These are phyloP conservation scores for Juncus inflexus DNA, from an alignment of 176 grass and related monocot species.

Conservation along the genomic window DNA sequence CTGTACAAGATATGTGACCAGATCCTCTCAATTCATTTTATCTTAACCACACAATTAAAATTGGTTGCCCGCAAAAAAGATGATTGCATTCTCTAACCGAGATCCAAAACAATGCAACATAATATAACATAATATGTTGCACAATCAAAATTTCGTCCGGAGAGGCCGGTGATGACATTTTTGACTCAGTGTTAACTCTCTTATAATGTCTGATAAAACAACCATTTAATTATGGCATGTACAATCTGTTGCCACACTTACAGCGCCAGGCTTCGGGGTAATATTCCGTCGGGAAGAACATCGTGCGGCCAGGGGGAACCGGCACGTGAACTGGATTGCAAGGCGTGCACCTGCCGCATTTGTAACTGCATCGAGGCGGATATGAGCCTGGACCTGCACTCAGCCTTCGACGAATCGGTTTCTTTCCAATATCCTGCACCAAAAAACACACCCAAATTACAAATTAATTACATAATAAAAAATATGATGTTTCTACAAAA, in stretches of 20 bases:
- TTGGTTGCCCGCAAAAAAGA: background rate
- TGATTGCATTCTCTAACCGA: background rate
- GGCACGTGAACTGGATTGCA: slow-evolving; percentile 35
- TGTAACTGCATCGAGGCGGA: slow-evolving; percentile 28
- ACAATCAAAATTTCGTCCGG: too few species aligned
- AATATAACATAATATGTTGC: background rate
- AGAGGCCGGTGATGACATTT: too few species aligned
- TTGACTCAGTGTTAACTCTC: too few species aligned
- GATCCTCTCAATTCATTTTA: background rate
- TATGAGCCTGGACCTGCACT: slow-evolving; percentile 25
- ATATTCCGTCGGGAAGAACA: slow-evolving; percentile 31
- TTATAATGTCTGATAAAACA: background rate
- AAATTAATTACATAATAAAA: too few species aligned
- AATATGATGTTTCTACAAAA: too few species aligned
- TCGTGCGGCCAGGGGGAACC: slow-evolving; percentile 21
- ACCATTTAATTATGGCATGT: slow-evolving; percentile 29
- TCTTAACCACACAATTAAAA: slow-evolving; percentile 1
- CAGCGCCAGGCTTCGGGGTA: slow-evolving; percentile 42
- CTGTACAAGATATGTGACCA: slow-evolving; percentile 8
- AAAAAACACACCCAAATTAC: too few species aligned
- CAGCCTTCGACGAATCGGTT: background rate
- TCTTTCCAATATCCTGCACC: background rate
- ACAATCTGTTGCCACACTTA: slow-evolving; percentile 30
- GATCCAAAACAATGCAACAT: background rate
- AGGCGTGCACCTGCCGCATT: slow-evolving; percentile 28